Percentiles rank a stretch among this genome's conserved stretches.
Conservation (phyloP, 148 eudicot species). For the Rhododendron ovatum region DNA sequence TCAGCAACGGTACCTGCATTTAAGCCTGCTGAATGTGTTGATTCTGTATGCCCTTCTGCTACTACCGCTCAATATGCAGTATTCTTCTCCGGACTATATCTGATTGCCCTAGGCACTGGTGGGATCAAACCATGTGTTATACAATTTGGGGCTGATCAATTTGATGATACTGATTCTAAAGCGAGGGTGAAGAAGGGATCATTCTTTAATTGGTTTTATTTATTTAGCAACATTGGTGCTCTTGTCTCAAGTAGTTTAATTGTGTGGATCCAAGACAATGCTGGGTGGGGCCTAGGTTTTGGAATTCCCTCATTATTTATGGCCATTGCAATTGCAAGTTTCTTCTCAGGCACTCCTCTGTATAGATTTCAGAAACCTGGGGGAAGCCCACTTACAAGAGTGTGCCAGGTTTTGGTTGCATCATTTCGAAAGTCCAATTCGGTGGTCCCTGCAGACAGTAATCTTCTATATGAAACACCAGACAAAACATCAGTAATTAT, state of each 20-base stretch:
- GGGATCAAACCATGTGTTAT: conserved; percentile 57
- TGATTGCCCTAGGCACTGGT: conserved; percentile 54
- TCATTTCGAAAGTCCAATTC: conserved; percentile 39
- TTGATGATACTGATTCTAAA: conserved; percentile 56
- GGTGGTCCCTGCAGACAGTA: conserved; percentile 36
- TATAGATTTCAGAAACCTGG: conserved; percentile 68
- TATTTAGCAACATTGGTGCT: conserved; percentile 57
- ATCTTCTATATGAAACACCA: conserved; percentile 43
- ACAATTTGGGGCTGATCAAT: conserved; percentile 59
- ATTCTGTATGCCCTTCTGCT: conserved; percentile 41
- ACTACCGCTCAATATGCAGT: conserved; percentile 40
- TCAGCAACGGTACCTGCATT: conserved; percentile 37
- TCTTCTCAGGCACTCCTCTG: conserved; percentile 48
- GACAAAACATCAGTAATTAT: conserved; percentile 43
- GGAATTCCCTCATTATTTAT: conserved; percentile 57
- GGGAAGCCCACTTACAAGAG: conserved; percentile 66
- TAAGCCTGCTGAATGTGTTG: conserved; percentile 45
- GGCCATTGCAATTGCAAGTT: conserved; percentile 55
- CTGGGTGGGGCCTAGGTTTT: conserved; percentile 70
- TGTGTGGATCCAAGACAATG: conserved; percentile 66
- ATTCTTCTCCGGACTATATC: conserved; percentile 39
- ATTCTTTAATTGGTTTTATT: conserved; percentile 65
- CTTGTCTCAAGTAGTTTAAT: conserved; percentile 47
- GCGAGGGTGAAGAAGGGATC: conserved; percentile 64
- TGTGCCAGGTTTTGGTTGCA: conserved; percentile 65